Evolutionary conservation across 805 yeast species (phyloP), one percentile per base, ranked within the genome.

Genomic region (Tanozyma kutaoensis): DNA sequence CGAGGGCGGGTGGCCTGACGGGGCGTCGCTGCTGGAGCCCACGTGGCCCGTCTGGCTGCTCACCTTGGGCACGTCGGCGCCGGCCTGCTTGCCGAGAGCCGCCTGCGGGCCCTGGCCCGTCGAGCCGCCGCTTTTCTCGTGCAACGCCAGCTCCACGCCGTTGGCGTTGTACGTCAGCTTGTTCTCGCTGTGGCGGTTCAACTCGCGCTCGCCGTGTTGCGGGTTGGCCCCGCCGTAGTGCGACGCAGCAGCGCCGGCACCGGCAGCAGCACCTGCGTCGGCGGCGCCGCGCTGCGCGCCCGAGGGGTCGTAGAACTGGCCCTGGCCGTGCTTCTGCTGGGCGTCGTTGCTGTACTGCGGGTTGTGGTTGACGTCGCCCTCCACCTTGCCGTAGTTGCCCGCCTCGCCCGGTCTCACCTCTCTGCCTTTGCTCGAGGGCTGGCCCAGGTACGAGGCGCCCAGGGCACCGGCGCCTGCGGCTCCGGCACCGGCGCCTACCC

Each of bases 271-370:
- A 7, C 19, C 23, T 5, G 27, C 12, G 23, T 19, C 27, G 5
- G 16, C 16, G 25, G 39, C 31, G 13, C 57, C 55, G 15, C 55
- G 56, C 33, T 53, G 58, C 19, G 59, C 52, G 34, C 53, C 59
- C 32, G 35, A 41, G 9, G 61, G 59, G 26, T 52, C 50, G 31
- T 40, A 55, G 31, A 44, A 55, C 26, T 37, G 35, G 9, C 61
- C 61, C 8, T 39, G 34, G 17, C 60, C 61, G 20, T 42, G 29
- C 8, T 30, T 37, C 11, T 38, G 37, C 20, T 30, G 34, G 15
- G 60, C 56, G 23, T 46, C 52, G 30, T 52, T 43, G 15, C 42
- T 45, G 35, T 52, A 55, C 4, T 30, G 28, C 3, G 55, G 57
- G 15, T 39, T 29, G n/a, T 23, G 24, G 33, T 52, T 52, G 11